Conservation (phyloP, 1,139 yeast species). For the Yarrowia galli region DNA sequence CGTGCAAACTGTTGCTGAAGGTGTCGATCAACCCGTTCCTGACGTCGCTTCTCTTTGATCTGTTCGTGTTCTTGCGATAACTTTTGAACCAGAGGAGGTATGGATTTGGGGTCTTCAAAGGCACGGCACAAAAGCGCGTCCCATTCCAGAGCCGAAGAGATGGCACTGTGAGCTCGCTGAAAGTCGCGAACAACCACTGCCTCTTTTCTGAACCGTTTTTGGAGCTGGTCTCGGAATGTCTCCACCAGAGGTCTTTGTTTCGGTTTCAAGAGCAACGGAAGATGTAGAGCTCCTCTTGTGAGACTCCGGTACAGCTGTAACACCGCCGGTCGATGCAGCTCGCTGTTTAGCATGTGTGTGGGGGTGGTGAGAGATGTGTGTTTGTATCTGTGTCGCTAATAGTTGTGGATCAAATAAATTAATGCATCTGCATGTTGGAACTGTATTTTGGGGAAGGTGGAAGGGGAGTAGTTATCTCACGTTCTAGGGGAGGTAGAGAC, state of each 20-base stretch:
- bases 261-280: neutral
- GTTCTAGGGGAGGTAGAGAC: neutral
- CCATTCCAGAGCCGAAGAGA: neutral
- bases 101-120: constrained; percentile 7
- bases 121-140: neutral
- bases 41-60: neutral
- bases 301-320: constrained; percentile 14
- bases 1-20: neutral
- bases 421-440: neutral
- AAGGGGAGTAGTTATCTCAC: neutral
- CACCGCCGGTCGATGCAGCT: constrained; percentile 10
- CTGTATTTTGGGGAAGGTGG: neutral
- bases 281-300: neutral
- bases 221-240: neutral
- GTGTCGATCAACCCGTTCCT: neutral
- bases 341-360: constrained; percentile 1
- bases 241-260: neutral
- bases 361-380: neutral
- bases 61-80: neutral
- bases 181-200: neutral
- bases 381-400: no score
- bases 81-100: constrained; percentile 6
- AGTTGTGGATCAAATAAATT: neutral
- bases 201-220: neutral
- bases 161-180: neutral